Evolutionary conservation across 1,139 yeast species (phyloP), one percentile per base, ranked within the genome.

Genomic region (Oligophagozyma castellii): DNA sequence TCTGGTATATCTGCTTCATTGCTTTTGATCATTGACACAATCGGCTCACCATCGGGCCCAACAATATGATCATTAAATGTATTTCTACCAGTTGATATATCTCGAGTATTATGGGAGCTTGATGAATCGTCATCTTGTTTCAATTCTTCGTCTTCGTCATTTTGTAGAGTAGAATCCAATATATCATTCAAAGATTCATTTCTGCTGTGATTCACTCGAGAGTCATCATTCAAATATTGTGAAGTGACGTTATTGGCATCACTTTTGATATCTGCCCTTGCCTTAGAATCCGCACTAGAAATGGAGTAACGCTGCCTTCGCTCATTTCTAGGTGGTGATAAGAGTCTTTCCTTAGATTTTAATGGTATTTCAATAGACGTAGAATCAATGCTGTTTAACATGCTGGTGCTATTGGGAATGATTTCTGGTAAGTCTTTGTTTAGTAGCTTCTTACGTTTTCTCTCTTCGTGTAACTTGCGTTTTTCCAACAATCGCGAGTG

Each of bases 401-500:
- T n/a, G n/a, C n/a, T n/a, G 7, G 20, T 18, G 7, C 8, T 18
- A 10, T 18, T 10, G 29, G 22, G 12, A 12, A 18, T 25, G 7
- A 22, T 18, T 12, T 7, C 19, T 3, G 30, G 27, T 14, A 24
- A 14, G 6, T 18, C 30, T 18, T 29, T 31, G 19, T 34, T 33
- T 12, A 30, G 24, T 12, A 31, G 28, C 10, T 25, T 10, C 20
- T 29, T 35, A 4, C 53, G 37, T 37, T 56, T 55, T 46, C 51
- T 52, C 39, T 56, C 89, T 28, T 51, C 52, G 27, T 49, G 43
- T 11, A 37, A 29, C 31, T 49, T 51, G 24, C 51, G 35, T 34
- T 49, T 51, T 5, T 46, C 46, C 53, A 89, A 60, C 35, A 89
- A 59, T 44, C 77, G 73, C 47, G 83, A 92, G 54, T 89, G 96